Evolutionary conservation across 768 basidiomycete species (phyloP).

Genomic region (Mycena sanguinolenta): DNA sequence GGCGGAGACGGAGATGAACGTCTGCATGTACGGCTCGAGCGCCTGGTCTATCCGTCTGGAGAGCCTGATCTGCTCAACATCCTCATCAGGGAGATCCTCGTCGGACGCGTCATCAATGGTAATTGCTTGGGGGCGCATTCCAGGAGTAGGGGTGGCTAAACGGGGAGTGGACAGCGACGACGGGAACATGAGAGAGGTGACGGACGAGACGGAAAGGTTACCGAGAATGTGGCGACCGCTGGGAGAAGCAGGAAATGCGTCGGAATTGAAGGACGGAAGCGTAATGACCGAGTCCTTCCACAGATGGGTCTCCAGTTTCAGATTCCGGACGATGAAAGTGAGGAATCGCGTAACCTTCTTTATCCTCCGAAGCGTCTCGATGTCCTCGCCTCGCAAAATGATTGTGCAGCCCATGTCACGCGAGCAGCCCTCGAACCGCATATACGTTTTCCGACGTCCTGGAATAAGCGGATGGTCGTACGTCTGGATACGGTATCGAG

Average conservation of each 20-base stretch:
- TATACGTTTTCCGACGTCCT: constrained; percentile 94
- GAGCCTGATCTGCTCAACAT: constrained; percentile 76
- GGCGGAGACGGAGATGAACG: constrained; percentile 94
- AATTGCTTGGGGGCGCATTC: constrained; percentile 37
- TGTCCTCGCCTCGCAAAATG: constrained; percentile 88
- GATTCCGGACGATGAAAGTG: constrained; percentile 91
- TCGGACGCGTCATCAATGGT: constrained; percentile 50
- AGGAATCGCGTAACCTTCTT: constrained; percentile 96
- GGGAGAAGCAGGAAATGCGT: constrained; percentile 70
- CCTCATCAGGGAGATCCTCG: constrained; percentile 74
- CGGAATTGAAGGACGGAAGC: constrained; percentile 72
- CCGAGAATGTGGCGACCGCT: constrained; percentile 39
- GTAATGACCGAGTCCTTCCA: constrained; percentile 92
- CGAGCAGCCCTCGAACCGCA: constrained; percentile 98
- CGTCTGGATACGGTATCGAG: constrained; percentile 88
- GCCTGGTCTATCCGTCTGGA: constrained; percentile 85
- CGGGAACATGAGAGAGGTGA: constrained; percentile 44
- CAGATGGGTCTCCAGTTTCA: constrained; percentile 94
- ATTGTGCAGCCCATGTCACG: constrained; percentile 96
- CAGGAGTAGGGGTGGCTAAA: constrained; percentile 43
- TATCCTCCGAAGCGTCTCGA: constrained; percentile 83
- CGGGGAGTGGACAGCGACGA: constrained; percentile 49
- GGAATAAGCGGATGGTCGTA: constrained; percentile 96
- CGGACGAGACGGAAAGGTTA: constrained; percentile 40
- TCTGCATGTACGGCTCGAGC: constrained; percentile 85